These are phyloP conservation scores for Glycine soja DNA, from an alignment of 306 rosid species.

Conservation along the genomic window DNA sequence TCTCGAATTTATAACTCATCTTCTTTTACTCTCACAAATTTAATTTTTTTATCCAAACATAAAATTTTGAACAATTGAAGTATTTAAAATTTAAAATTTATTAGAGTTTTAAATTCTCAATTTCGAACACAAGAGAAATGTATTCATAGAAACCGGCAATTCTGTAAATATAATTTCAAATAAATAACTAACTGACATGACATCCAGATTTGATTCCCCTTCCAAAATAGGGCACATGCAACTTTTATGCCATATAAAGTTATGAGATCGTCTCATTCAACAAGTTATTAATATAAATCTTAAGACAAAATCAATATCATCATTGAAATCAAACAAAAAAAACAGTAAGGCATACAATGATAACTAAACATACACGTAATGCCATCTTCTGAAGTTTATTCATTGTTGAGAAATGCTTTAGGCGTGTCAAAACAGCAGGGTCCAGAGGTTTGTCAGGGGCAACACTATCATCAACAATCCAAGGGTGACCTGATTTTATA, in stretches of 20 bases:
- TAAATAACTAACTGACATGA: neutral
- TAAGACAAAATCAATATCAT: neutral
- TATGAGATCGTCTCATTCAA: neutral
- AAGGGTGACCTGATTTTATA: constrained; percentile 76
- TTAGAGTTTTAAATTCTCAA: no score
- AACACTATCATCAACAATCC: constrained; percentile 84
- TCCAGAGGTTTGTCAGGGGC: constrained; percentile 90
- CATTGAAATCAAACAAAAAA: constrained; percentile 12
- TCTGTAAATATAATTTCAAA: no score
- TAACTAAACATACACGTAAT: no score
- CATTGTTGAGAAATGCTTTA: no score
- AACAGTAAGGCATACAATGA: neutral
- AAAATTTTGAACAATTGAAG: no score
- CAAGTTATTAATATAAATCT: neutral
- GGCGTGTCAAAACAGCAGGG: constrained; percentile 65
- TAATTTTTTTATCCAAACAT: no score
- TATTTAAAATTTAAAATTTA: no score
- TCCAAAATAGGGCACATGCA: neutral
- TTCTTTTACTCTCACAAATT: no score
- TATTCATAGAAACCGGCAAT: neutral
- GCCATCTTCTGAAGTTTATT: no score
- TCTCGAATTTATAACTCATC: no score
- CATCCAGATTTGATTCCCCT: neutral
- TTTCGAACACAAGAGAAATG: constrained; percentile 25
- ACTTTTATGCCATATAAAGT: constrained; percentile 10